Base-by-base conservation (phyloP, 2,329 filamentous ascomycete species). In the Corinectria fuckeliana region DNA sequence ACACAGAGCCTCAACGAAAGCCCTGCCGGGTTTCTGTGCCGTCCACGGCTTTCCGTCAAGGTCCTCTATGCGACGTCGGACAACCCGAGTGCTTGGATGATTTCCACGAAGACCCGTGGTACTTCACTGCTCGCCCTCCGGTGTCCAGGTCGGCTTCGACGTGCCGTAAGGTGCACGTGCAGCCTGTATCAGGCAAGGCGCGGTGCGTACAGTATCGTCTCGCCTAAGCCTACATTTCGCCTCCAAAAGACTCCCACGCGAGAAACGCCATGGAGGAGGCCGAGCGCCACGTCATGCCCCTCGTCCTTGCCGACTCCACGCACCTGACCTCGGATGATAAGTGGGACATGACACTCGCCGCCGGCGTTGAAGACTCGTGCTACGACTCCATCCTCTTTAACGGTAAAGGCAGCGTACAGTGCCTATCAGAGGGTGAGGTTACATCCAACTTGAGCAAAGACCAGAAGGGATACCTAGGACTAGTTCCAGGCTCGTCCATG, bases 361-460 rank as follows among this genome's bases (percentile, higher is more conserved):
- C 82, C 1, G 77, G 78, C 4, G 72, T 85, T 8, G 82, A 85
- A 54, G 77, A 78, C 20, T 76, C 79, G 0, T 89, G 87, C 74
- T 84, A 85, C 61, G 86, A 88, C 66, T 81, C 85, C 0, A 75
- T 90, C 13, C 72, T 89, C 10, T 77, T 89, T 50, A 89, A 90
- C 58, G 87, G 87, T 21, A 85, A 86, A 63, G 86, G 86, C 3
- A 76, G 77, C 1, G 81, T 85, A 0, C 73, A 81, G 47, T 88
- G 86, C 67, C 76, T 82, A 38, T 69, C 78, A 0, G 72, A 75
- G 5, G 76, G 77, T 4, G 75, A 82, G 36, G 76, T 86, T 5
- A 72, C 76, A 26, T 67, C 75, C 2, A 76, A 78, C 6, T 59
- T 77, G 16, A 74, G 60, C 5, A 61, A 70, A 0, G 56, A 69